These are phyloP conservation scores for Verticillium nonalfalfae DNA, from an alignment of 2,329 filamentous ascomycete genomes.

Conservation along the genomic window DNA sequence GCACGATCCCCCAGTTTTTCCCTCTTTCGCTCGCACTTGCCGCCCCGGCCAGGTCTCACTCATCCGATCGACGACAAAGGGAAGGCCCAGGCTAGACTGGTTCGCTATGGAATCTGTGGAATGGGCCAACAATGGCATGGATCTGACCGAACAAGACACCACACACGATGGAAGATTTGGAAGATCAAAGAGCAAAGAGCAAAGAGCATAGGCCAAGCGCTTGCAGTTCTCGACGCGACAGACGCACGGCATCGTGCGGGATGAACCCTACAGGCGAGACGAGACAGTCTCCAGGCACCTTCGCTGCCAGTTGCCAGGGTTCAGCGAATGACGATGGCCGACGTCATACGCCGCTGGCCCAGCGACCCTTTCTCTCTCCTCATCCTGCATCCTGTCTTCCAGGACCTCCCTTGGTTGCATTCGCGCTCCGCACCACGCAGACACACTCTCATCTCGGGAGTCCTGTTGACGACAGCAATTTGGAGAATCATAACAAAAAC, in stretches of 20 bases:
- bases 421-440: not conserved
- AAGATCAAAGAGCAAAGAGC: no score
- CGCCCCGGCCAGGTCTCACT: not conserved
- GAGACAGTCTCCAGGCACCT: no score
- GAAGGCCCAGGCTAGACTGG: not conserved
- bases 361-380: not conserved
- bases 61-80: not conserved
- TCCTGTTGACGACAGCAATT: not conserved
- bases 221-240: not conserved
- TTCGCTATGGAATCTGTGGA: no score
- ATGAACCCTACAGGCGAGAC: not conserved
- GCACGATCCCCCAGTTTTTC: not conserved
- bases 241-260: not conserved
- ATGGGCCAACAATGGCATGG: not conserved
- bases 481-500: conserved; percentile 5
- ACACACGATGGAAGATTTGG: no score
- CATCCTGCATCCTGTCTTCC: not conserved
- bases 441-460: not conserved
- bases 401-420: not conserved
- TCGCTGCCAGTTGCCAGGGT: not conserved
- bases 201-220: not conserved
- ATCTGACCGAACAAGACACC: not conserved
- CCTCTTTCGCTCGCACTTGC: not conserved
- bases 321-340: conserved; percentile 2
- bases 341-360: conserved; percentile 5